Evolutionary conservation across 768 basidiomycete species (phyloP), one percentile per base, ranked within the genome.

Genomic region (Serendipita vermifera): DNA sequence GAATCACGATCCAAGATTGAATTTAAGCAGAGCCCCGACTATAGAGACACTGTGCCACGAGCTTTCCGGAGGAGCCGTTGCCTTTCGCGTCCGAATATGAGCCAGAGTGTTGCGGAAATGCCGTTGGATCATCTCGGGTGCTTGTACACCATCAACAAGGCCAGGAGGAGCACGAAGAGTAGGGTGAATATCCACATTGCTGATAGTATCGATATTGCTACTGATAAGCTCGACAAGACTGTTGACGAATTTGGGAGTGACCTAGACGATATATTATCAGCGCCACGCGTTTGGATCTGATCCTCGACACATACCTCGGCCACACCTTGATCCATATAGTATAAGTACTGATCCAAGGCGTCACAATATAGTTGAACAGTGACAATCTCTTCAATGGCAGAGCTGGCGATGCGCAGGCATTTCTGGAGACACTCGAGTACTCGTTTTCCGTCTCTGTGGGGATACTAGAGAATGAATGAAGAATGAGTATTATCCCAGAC

Each of bases 351-450:
- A 66, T 99, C 94, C 31, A 99, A 79, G 11, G 94, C 90, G 67
- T 97, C 91, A 61, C 89, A 90, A 67, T 97, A 98, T 5, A 98
- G 75, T 66, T 97, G 94, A 2, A 97, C 85, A 2, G 89, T 97
- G 35, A 96, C 88, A 60, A 98, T 87, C 64, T 97, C 93, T 68
- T 98, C 96, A 55, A 91, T 93, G 24, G 89, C 89, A 2, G 90
- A 92, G 64, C 93, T 92, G 3, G 96, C 96, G 63, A 96, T 97
- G 2, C 94, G 81, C 24, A 98, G 75, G 3, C 92, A 88, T 67
- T 98, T 98, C 68, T 99, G 96, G 31, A 99, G 75, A 66, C 96
- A 99, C 69, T 99, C 96, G 31, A 99, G 73, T 0, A 99, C 93
- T 22, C 96, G 87, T 65, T 97, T 97, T 69, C 92, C 93, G 65